These are phyloP conservation scores for Salix brachista DNA, from an alignment of 345 rosid genomes.

Conservation along the genomic window DNA sequence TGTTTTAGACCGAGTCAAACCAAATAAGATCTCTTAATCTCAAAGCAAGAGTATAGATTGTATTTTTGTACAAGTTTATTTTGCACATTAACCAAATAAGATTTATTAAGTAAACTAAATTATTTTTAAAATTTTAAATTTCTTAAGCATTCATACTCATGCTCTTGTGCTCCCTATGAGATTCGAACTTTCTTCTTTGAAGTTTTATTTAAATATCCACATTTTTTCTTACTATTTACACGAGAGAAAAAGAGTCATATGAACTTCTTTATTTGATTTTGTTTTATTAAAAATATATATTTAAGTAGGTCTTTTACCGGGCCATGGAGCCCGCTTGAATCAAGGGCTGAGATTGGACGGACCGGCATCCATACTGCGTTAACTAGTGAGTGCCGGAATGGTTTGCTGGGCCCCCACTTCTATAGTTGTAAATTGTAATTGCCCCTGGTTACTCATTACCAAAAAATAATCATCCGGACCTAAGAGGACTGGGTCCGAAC, in stretches of 20 bases:
- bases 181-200: not conserved
- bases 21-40: too few species aligned
- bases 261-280: not conserved
- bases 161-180: not conserved
- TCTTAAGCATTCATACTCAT: too few species aligned
- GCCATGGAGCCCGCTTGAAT: slow-evolving; percentile 28
- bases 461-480: slow-evolving; percentile 15
- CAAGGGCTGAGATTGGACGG: slow-evolving; percentile 33
- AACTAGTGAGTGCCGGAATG: slow-evolving; percentile 21
- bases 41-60: too few species aligned
- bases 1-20: too few species aligned
- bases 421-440: not conserved
- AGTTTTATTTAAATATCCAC: not conserved
- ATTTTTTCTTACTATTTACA: not conserved
- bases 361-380: slow-evolving; percentile 29
- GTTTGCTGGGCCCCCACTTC: slow-evolving; percentile 21
- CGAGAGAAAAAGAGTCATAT: not conserved
- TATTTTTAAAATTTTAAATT: too few species aligned
- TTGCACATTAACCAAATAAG: too few species aligned
- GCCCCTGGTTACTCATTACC: not conserved
- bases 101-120: too few species aligned
- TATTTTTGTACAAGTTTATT: too few species aligned
- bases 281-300: not conserved
- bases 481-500: slow-evolving; percentile 47
- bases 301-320: slow-evolving; percentile 14